Base-by-base conservation (phyloP, 768 basidiomycete genomes). In the Agrocybe pediades region DNA sequence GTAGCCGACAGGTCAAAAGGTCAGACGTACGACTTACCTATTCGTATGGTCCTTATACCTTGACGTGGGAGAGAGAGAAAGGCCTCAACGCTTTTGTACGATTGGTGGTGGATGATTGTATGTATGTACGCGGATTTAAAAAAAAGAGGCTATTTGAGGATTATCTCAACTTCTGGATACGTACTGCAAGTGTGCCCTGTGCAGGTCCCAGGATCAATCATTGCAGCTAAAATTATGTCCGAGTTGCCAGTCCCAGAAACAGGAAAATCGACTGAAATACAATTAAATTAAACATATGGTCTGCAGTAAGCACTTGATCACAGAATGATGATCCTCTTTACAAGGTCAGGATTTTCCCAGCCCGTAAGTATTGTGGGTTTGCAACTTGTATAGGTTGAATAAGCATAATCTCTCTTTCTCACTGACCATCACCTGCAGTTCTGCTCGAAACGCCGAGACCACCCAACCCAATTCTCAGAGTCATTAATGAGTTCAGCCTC, bases 1-100 rank as follows among this genome's bases (percentile, higher is more conserved):
- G 59, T 46, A 62, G 63, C 65, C 57, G 60, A 46, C 61, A 57
- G 65, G 65, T 59, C 56, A 54, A 39, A 45, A 47, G 53, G 26
- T 51, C 40, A 51, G 44, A 54, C 45, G 45, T 46, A 30, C 36
- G n/a, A n/a, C n/a, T n/a, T n/a, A n/a, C n/a, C n/a, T 30, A 40
- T 40, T 20, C 33, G 30, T 20, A 36, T 13, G 42, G 44, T 50
- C 59, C 46, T 49, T 44, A 36, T 59, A 56, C 42, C 39, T 25
- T 51, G 41, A 51, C 45, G 55, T 41, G 43, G 46, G 49, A 9
- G 48, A 47, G 20, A 40, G 53, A 51, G n/a, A 40, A 63, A 68
- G 81, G 82, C 82, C 81, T 83, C 82, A 83, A 85, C 81, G 81
- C 65, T 61, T 62, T 53, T 39, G 25, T 36, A 36, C 2, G 39